Evolutionary conservation across 495 filamentous ascomycete genomes (phyloP).

Genomic region (Lindgomyces ingoldianus): DNA sequence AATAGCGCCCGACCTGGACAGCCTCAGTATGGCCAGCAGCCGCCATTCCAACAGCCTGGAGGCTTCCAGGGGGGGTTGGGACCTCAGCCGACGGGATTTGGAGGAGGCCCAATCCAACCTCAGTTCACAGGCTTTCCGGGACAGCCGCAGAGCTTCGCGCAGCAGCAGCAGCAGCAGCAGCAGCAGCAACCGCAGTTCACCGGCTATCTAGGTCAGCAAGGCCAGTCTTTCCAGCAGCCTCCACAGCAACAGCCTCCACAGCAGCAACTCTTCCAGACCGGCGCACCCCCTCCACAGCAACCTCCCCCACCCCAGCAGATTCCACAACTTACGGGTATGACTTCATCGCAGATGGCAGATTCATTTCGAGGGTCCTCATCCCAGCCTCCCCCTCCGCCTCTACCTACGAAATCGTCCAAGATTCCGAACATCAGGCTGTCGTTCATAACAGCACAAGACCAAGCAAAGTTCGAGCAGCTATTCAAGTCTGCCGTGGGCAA

Average conservation of each 20-base stretch:
- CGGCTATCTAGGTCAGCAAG: conserved; percentile 55
- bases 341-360: conserved; percentile 80
- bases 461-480: conserved; percentile 96
- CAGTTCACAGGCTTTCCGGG: conserved; percentile 60
- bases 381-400: conserved; percentile 50
- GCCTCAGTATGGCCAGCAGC: conserved; percentile 65
- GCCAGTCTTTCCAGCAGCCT: conserved; percentile 46
- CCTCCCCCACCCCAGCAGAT: conserved; percentile 47
- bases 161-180: conserved; percentile 49
- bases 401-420: conserved; percentile 59
- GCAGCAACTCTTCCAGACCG: conserved; percentile 43
- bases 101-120: conserved; percentile 58
- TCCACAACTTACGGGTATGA: conserved; percentile 55
- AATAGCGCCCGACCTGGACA: conserved; percentile 73
- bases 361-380: conserved; percentile 65
- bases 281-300: conserved; percentile 47
- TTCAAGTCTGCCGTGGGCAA: conserved; percentile 95
- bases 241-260: conserved; percentile 48
- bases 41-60: conserved; percentile 48
- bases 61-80: conserved; percentile 50
- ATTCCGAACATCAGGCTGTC: conserved; percentile 96
- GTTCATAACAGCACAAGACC: conserved; percentile 93
- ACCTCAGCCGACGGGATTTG: conserved; percentile 54
- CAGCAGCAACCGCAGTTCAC: conserved; percentile 58
- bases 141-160: conserved; percentile 50